Conservation (phyloP, 345 rosid genomes). For the Citrus cavaleriei region DNA sequence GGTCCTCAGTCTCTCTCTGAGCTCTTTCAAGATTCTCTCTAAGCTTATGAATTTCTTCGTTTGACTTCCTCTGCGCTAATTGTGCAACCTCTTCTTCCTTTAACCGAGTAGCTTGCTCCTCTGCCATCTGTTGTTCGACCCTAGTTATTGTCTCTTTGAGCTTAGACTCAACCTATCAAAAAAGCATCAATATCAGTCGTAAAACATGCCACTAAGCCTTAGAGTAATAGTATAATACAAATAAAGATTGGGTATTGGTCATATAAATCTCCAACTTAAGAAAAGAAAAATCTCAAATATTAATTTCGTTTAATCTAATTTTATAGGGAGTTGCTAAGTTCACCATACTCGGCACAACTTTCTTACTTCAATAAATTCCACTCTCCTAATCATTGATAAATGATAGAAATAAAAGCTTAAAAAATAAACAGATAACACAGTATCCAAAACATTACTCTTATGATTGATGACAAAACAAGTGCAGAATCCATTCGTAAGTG, state of each 20-base stretch:
- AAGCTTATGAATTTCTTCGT: slow-evolving; percentile 67
- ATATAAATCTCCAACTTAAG: background rate
- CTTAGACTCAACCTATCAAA: slow-evolving; percentile 63
- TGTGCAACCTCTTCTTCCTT: slow-evolving; percentile 60
- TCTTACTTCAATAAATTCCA: no score
- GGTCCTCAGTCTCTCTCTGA: slow-evolving; percentile 42
- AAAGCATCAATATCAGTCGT: background rate
- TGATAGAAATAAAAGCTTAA: no score
- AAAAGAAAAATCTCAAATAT: no score
- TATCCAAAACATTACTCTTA: no score
- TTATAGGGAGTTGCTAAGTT: no score
- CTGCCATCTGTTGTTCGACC: slow-evolving; percentile 69
- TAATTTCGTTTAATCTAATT: no score
- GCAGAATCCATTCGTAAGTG: no score
- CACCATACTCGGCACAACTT: no score
- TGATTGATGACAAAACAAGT: no score
- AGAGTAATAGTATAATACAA: background rate
- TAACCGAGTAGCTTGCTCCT: slow-evolving; percentile 75
- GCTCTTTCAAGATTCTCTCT: slow-evolving; percentile 73
- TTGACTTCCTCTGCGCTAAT: slow-evolving; percentile 52
- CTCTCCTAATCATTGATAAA: no score
- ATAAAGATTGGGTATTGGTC: background rate
- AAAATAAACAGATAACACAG: no score
- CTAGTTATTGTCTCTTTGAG: slow-evolving; percentile 59
- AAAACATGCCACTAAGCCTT: background rate